phyloP scores from a whole-genome alignment of 2,329 filamentous ascomycete species.

The Calonectria fujianensis region DNA sequence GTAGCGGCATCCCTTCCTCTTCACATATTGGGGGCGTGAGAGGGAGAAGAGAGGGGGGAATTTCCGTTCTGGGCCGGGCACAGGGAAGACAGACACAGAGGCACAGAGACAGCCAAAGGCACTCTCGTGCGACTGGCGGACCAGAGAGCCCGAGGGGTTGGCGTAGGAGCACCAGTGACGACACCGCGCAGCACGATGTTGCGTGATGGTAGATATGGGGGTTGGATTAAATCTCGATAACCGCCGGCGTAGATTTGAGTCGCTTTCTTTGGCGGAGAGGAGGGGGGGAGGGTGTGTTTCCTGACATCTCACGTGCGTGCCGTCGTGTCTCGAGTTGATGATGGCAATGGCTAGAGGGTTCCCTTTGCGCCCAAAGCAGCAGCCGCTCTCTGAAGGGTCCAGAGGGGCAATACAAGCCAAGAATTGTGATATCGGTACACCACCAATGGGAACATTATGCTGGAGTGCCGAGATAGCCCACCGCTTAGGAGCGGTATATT shows the following conservation, averaged over 20 bases:
- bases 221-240: constrained; percentile 11
- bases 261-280: background rate
- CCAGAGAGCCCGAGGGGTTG: background rate
- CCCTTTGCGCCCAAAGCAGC: too few species aligned
- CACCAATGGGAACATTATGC: background rate
- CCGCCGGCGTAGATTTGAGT: constrained; percentile 17
- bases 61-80: constrained; percentile 33
- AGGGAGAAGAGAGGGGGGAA: background rate
- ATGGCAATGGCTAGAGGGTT: too few species aligned
- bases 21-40: too few species aligned
- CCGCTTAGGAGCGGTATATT: constrained; percentile 16
- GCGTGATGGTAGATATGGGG: constrained; percentile 6
- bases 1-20: background rate
- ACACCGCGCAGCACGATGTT: constrained; percentile 11
- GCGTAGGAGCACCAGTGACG: constrained; percentile 1
- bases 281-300: too few species aligned
- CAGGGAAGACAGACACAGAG: constrained; percentile 12
- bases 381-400: constrained; percentile 2
- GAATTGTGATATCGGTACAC: background rate
- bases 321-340: constrained; percentile 9
- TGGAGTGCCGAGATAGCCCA: constrained; percentile 12
- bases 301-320: too few species aligned
- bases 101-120: background rate
- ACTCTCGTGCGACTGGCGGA: constrained; percentile 1
- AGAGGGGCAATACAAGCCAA: background rate